Conservation (phyloP, 2,329 filamentous ascomycete species). For the Thermoascus crustaceus region DNA sequence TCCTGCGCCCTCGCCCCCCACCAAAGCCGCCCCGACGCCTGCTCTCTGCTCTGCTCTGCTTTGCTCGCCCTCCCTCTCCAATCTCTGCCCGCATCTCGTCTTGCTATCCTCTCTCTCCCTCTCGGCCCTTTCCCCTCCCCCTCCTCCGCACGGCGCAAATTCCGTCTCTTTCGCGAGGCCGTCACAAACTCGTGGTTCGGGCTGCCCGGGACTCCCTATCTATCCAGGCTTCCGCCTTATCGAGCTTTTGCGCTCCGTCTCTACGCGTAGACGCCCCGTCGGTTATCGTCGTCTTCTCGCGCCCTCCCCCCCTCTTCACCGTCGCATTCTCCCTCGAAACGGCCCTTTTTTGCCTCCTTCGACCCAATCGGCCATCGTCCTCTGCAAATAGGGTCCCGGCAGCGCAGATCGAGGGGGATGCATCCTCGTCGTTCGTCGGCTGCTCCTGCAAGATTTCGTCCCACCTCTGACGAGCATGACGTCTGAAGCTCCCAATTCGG, state of each 20-base stretch:
- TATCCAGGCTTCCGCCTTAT: too few species aligned
- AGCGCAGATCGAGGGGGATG: constrained; percentile 3
- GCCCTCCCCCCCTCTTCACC: not conserved
- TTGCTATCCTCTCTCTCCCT: not conserved
- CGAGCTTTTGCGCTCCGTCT: too few species aligned
- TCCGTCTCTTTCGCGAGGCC: too few species aligned
- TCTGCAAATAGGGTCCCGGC: not conserved
- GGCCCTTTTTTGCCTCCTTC: not conserved
- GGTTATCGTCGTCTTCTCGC: too few species aligned
- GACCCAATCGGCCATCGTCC: not conserved
- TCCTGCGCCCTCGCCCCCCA: not conserved
- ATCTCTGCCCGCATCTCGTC: too few species aligned
- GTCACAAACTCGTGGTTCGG: too few species aligned
- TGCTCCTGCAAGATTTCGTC: constrained; percentile 7
- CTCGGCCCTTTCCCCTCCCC: not conserved
- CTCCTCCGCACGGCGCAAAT: too few species aligned
- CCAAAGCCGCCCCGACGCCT: not conserved
- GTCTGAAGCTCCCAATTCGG: constrained; percentile 25
- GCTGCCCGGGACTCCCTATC: too few species aligned
- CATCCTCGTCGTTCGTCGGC: not conserved
- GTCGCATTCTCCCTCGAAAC: not conserved
- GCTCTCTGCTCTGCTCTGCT: not conserved
- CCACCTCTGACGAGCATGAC: constrained; percentile 24
- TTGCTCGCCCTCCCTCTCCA: not conserved
- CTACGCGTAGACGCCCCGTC: too few species aligned